Evolutionary conservation across 768 basidiomycete genomes (phyloP).

Genomic region (Xerocomus brunneocitrinus): DNA sequence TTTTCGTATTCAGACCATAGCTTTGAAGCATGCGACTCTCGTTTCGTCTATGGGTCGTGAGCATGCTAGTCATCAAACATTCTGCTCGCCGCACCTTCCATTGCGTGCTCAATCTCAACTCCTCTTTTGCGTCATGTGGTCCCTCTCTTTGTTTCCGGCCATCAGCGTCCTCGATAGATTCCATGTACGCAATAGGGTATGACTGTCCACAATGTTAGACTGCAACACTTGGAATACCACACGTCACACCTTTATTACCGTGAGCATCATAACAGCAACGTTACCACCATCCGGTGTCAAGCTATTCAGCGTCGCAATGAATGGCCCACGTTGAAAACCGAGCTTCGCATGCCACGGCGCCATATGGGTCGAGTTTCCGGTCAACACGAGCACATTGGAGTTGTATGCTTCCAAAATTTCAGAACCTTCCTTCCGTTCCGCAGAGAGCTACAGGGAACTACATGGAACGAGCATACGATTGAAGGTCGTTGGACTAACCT

Average conservation of each 20-base stretch:
- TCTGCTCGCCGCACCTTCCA: constrained; percentile 59
- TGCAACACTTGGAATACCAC: neutral
- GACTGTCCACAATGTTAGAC: constrained; percentile 35
- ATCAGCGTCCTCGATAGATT: constrained; percentile 49
- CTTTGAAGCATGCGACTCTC: constrained; percentile 54
- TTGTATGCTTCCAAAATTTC: constrained; percentile 82
- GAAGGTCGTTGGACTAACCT: constrained; percentile 43
- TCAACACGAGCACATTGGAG: constrained; percentile 58
- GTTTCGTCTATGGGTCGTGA: constrained; percentile 42
- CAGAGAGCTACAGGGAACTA: constrained; percentile 47
- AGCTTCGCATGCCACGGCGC: constrained; percentile 87
- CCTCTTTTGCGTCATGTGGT: constrained; percentile 68
- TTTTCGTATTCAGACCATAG: constrained; percentile 56
- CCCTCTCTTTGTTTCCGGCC: constrained; percentile 51
- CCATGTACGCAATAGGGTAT: constrained; percentile 78
- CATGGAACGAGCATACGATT: neutral
- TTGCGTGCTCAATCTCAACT: constrained; percentile 48
- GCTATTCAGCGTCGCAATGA: constrained; percentile 72
- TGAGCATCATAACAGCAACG: constrained; percentile 69
- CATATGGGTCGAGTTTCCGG: constrained; percentile 83
- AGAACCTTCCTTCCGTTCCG: constrained; percentile 67
- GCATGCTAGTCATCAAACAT: neutral
- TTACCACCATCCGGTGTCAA: constrained; percentile 78
- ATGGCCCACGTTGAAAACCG: constrained; percentile 66
- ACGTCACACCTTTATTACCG: constrained; percentile 55